These are phyloP conservation scores for Cytauxzoon felis DNA, from an alignment of 169 alveolate species.

Conservation along the genomic window DNA sequence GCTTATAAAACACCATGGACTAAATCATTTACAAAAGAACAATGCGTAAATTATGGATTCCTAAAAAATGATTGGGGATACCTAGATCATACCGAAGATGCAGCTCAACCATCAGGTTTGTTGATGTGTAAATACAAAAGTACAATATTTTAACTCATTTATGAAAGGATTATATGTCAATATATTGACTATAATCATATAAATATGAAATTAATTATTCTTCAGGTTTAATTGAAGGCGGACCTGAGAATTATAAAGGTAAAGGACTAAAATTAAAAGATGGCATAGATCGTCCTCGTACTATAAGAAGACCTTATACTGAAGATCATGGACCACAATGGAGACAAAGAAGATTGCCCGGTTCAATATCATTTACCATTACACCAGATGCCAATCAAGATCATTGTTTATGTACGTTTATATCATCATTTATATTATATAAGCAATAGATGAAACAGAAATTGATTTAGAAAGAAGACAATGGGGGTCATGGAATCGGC, in stretches of 20 bases:
- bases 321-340: conserved; percentile 70
- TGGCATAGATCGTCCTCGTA: conserved; percentile 72
- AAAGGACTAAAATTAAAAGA: conserved; percentile 65
- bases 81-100: conserved; percentile 65
- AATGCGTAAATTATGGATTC: conserved; percentile 54
- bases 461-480: conserved; percentile 71
- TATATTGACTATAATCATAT: not conserved
- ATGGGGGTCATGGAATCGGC: conserved; percentile 78
- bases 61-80: conserved; percentile 75
- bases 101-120: conserved; percentile 66
- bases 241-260: conserved; percentile 71
- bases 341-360: conserved; percentile 61
- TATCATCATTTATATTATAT: not conserved
- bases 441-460: conserved; percentile 64
- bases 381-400: conserved; percentile 74
- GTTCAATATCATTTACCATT: conserved; percentile 58
- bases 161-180: no score
- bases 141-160: no score
- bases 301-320: conserved; percentile 63
- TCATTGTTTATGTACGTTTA: conserved; percentile 19
- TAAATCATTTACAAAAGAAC: conserved; percentile 59
- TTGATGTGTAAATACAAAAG: no score
- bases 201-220: not conserved
- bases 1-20: conserved; percentile 63
- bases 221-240: conserved; percentile 70